phyloP scores from a whole-genome alignment of 2,329 filamentous ascomycete species.

The Aspergillus floridensis region DNA sequence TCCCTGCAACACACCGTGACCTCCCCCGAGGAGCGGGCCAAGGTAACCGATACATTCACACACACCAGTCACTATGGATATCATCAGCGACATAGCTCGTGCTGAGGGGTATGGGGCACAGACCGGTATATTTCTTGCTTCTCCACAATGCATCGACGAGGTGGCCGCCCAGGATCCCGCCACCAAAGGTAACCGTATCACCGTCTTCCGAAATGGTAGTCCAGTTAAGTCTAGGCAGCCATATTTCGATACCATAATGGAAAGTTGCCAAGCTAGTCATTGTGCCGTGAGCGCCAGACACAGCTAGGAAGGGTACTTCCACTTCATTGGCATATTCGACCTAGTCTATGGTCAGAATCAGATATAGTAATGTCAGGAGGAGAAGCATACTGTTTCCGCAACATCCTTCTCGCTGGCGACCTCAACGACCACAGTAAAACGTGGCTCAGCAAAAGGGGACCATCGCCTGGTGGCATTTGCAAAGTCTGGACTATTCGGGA shows the following conservation, averaged over 20 bases:
- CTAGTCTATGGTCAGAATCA: slow-evolving; percentile 1
- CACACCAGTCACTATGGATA: slow-evolving; percentile 42
- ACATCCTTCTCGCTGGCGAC: slow-evolving; percentile 12
- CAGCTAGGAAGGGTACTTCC: slow-evolving; percentile 14
- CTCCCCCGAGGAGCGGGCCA: slow-evolving; percentile 56
- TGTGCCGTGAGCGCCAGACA: slow-evolving; percentile 13
- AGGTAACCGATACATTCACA: slow-evolving; percentile 53
- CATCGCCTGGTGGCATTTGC: slow-evolving; percentile 10
- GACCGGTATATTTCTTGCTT: slow-evolving; percentile 49
- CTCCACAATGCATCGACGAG: slow-evolving; percentile 51
- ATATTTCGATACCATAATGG: slow-evolving; percentile 16
- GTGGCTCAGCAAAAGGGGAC: slow-evolving; percentile 11
- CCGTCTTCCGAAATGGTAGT: slow-evolving; percentile 40
- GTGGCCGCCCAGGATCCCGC: slow-evolving; percentile 47
- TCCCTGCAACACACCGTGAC: slow-evolving; percentile 56
- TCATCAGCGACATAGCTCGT: not conserved
- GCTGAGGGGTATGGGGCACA: not conserved
- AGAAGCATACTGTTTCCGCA: slow-evolving; percentile 10
- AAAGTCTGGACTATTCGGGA: slow-evolving; percentile 4
- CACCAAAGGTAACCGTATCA: slow-evolving; percentile 48
- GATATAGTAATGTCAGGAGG: not conserved
- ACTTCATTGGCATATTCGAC: slow-evolving; percentile 13
- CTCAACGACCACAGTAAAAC: slow-evolving; percentile 15
- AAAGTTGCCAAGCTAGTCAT: slow-evolving; percentile 8
- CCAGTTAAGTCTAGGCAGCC: slow-evolving; percentile 28